A percentile compares a stretch with the other conserved stretches of the same genome.
Evolutionary conservation across 2,329 filamentous ascomycete genomes (phyloP).

Genomic region (Fusarium clavum): DNA sequence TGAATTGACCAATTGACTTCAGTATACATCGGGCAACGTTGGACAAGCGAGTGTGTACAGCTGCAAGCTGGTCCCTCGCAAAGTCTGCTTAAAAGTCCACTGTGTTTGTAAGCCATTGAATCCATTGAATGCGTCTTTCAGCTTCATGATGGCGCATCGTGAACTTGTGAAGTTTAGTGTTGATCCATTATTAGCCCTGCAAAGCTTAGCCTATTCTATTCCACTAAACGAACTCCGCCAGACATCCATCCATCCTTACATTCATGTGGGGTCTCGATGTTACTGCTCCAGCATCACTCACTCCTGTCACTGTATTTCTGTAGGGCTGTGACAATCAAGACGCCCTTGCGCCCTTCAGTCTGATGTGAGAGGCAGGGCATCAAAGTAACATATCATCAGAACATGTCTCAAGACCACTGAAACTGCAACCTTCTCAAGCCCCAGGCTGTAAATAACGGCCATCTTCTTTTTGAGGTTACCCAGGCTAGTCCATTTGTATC

Average conservation of each 20-base stretch:
- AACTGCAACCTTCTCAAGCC: neutral
- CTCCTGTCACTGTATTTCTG: neutral
- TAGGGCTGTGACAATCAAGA: neutral
- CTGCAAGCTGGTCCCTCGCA: neutral
- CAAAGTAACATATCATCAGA: neutral
- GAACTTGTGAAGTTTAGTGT: slow-evolving; percentile 10
- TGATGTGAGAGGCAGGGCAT: neutral
- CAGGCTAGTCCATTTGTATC: neutral
- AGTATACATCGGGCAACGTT: neutral
- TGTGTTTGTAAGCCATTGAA: neutral
- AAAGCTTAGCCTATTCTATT: neutral
- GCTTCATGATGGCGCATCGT: neutral
- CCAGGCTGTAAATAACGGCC: neutral
- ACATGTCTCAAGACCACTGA: neutral
- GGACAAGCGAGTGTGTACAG: neutral
- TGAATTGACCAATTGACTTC: slow-evolving; percentile 32
- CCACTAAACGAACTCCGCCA: neutral
- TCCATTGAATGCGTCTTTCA: neutral
- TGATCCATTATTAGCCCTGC: neutral
- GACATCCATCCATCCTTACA: neutral
- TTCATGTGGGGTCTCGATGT: neutral
- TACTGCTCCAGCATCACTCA: neutral
- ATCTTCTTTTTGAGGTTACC: neutral
- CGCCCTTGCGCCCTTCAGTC: neutral
- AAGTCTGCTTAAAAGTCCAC: neutral